Base-by-base conservation (phyloP, 2,329 filamentous ascomycete species). In the Nothophoma quercina region DNA sequence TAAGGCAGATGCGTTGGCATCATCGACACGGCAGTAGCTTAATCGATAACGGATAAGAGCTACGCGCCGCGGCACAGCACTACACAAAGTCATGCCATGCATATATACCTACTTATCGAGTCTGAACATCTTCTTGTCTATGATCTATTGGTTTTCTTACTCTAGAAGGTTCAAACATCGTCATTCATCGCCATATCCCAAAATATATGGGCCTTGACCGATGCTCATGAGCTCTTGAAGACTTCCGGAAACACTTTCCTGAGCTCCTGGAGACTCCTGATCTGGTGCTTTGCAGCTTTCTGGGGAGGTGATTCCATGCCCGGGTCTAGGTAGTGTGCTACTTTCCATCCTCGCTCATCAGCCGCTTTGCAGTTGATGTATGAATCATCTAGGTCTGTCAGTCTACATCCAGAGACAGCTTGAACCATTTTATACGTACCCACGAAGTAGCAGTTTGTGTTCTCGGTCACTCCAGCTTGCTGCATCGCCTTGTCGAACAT, bases 401-500 rank as follows among this genome's bases (percentile, higher is more conserved):
- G 58, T 21, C 42, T 16, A n/a, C 1, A 5, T 23, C 57, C 15
- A 42, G 22, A 43, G 9, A 8, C 26, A 5, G 35, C n/a, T n/a
- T n/a, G 26, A 21, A 8, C 16, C 15, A 13, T 6, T 16, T 33
- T 22, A 18, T 5, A 79, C 89, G 68, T 78, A 95, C 91, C 92
- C 62, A 99, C 91, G 73, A 97, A 99, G 71, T 89, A 99, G 75
- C 93, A 98, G 54, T 91, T 83, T 34, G 88, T 82, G 9, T 80
- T 78, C 28, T 84, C 81, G 12, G 83, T 81, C 1, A 89, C 85
- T 0, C 88, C 89, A 0, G 93, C 92, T 64, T 98, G 89, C 38
- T 75, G 79, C 89, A 98, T 96, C 5, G 90, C 95, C 77, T 95
- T 96, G 29, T 83, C 83, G 71, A 87, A 99, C 88, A 96, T 95